phyloP scores from a whole-genome alignment of 306 rosid genomes.

The Begonia loranthoides region DNA sequence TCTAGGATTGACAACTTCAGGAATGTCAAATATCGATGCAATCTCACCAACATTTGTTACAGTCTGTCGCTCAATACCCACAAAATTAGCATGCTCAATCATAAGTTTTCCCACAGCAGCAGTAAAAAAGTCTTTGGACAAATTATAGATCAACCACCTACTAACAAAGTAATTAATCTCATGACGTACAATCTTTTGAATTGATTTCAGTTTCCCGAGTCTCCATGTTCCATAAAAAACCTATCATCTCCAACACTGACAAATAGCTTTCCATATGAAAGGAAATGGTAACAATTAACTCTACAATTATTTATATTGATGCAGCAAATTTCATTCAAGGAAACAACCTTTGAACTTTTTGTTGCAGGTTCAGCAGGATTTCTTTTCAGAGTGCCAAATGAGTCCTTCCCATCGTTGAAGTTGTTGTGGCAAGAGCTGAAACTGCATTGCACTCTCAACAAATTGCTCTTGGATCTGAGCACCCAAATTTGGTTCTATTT shows the following conservation, averaged over 20 bases:
- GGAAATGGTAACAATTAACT: conserved; percentile 89
- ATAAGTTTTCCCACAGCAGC: no score
- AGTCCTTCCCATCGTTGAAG: conserved; percentile 78
- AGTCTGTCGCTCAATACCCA: no score
- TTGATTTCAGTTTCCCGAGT: conserved; percentile 67
- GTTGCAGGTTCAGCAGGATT: conserved; percentile 69
- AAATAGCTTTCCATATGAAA: conserved; percentile 84
- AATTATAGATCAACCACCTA: no score
- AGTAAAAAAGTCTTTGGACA: no score
- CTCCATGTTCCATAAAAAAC: conserved; percentile 88
- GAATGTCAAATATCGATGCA: no score
- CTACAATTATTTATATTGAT: conserved; percentile 66
- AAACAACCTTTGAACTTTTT: conserved; percentile 72
- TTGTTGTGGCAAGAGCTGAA: conserved; percentile 85
- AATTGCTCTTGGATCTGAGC: conserved; percentile 80
- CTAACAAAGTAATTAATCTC: no score
- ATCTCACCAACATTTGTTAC: no score
- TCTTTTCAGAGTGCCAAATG: conserved; percentile 63
- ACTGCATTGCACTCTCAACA: conserved; percentile 64
- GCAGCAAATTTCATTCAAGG: conserved; percentile 67
- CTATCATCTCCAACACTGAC: conserved; percentile 97
- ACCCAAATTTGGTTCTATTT: conserved; percentile 68
- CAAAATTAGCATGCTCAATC: no score
- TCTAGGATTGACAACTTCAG: no score
- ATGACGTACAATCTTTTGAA: conserved; percentile 54